Conservation (phyloP, 208 protist species). For the Borovskyia barvae region DNA sequence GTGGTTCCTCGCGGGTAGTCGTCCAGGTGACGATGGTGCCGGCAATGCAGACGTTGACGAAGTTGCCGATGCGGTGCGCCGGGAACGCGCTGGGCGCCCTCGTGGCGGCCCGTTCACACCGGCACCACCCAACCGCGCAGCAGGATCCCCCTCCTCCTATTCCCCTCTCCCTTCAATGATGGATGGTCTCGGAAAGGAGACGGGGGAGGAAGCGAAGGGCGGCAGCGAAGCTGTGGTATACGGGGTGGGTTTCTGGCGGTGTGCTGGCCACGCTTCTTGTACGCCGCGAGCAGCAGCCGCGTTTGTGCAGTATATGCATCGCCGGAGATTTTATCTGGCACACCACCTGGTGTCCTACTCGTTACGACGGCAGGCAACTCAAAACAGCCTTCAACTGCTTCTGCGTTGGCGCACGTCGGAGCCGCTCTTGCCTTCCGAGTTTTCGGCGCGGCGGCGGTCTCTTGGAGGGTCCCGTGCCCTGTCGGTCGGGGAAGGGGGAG, state of each 20-base stretch:
- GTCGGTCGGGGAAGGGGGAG: not conserved
- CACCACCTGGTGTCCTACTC: slow-evolving; percentile 12
- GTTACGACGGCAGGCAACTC: slow-evolving; percentile 11
- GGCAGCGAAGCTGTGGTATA: not conserved
- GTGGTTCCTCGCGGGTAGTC: slow-evolving; percentile 6
- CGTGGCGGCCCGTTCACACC: too few species aligned
- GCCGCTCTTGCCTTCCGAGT: too few species aligned
- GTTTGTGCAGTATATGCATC: slow-evolving; percentile 4
- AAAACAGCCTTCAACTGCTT: slow-evolving; percentile 18
- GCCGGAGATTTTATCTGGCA: not conserved
- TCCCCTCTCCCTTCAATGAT: too few species aligned
- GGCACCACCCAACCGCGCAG: too few species aligned
- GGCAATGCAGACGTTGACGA: too few species aligned
- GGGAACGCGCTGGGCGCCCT: too few species aligned
- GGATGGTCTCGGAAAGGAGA: too few species aligned
- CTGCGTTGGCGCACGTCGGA: slow-evolving; percentile 12
- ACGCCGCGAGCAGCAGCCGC: not conserved
- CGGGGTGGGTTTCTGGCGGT: slow-evolving; percentile 9
- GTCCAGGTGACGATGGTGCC: too few species aligned
- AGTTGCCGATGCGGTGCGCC: too few species aligned
- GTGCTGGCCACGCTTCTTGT: not conserved
- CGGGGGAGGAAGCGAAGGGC: not conserved
- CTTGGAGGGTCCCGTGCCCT: not conserved
- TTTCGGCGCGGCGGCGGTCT: too few species aligned
- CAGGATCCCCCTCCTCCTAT: too few species aligned